phyloP scores from a whole-genome alignment of 768 basidiomycete genomes.

The Leccinum boreale region DNA sequence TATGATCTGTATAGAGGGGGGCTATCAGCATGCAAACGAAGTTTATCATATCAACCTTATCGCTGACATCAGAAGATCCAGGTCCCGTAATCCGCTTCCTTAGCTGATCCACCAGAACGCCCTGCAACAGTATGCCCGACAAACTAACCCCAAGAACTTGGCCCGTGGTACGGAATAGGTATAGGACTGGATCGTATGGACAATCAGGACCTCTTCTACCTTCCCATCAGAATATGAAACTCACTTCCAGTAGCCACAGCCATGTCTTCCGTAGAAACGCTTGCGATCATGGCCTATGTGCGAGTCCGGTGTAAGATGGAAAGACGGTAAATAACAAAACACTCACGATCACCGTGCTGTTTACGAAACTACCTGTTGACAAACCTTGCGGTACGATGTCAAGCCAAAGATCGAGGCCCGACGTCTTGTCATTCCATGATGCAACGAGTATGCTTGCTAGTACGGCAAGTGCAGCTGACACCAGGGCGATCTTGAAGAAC shows the following conservation, averaged over 20 bases:
- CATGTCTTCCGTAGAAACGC: conserved; percentile 75
- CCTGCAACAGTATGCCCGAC: conserved; percentile 80
- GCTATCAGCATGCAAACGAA: conserved; percentile 16
- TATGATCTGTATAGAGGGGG: conserved; percentile 53
- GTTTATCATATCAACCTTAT: conserved; percentile 21
- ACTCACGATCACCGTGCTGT: conserved; percentile 77
- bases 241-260: conserved; percentile 88
- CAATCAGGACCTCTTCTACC: not conserved
- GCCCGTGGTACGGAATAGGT: conserved; percentile 92
- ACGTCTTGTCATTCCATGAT: conserved; percentile 63
- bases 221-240: conserved; percentile 29
- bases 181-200: conserved; percentile 58
- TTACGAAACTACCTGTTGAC: conserved; percentile 80
- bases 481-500: too few species aligned
- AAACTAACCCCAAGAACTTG: conserved; percentile 94
- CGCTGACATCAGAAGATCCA: conserved; percentile 63
- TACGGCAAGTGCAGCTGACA: conserved; percentile 55
- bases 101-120: conserved; percentile 67
- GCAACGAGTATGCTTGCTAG: conserved; percentile 58
- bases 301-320: conserved; percentile 1
- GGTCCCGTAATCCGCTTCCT: conserved; percentile 74
- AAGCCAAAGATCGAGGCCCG: conserved; percentile 64
- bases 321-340: conserved; percentile 3
- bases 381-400: conserved; percentile 80
- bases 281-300: conserved; percentile 79